A percentile compares a stretch with the other conserved stretches of the same genome.
Conservation (phyloP, 1,139 yeast genomes). For the Saccharomycopsis hybrid region DNA sequence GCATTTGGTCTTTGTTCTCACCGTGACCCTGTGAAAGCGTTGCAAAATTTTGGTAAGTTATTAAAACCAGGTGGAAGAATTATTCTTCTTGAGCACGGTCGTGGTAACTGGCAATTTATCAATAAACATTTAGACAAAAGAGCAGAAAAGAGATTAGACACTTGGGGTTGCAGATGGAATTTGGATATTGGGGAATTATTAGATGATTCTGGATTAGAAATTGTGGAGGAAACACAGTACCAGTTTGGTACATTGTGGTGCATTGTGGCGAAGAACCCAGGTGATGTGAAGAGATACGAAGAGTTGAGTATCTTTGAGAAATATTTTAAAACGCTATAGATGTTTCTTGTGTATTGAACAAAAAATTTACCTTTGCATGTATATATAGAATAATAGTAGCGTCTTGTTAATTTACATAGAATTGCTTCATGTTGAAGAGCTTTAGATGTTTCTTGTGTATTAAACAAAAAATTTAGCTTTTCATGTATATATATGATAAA, state of each 20-base stretch:
- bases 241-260: slow-evolving; percentile 96
- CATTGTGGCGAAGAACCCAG: slow-evolving; percentile 65
- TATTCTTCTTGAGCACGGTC: slow-evolving; percentile 84
- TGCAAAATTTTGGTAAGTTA: slow-evolving; percentile 63
- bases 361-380: too few relatives aligned
- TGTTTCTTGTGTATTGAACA: too few relatives aligned
- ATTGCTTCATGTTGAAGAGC: too few relatives aligned
- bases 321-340: too few relatives aligned
- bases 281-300: slow-evolving; percentile 46
- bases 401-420: too few relatives aligned
- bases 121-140: slow-evolving; percentile 78
- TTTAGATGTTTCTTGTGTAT: too few relatives aligned
- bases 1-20: slow-evolving; percentile 96
- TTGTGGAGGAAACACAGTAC: slow-evolving; percentile 69
- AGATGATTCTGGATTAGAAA: slow-evolving; percentile 76
- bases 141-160: slow-evolving; percentile 75
- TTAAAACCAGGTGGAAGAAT: slow-evolving; percentile 90
- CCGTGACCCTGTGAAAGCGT: slow-evolving; percentile 80
- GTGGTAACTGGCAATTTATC: slow-evolving; percentile 72
- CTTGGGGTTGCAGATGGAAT: slow-evolving; percentile 98
- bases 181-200: slow-evolving; percentile 83
- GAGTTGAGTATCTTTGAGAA: slow-evolving; percentile 44
- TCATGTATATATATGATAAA: too few relatives aligned
- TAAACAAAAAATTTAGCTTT: too few relatives aligned
- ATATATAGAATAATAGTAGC: too few relatives aligned